phyloP scores from a whole-genome alignment of 2,329 filamentous ascomycete species.

The Sclerotinia nivalis region DNA sequence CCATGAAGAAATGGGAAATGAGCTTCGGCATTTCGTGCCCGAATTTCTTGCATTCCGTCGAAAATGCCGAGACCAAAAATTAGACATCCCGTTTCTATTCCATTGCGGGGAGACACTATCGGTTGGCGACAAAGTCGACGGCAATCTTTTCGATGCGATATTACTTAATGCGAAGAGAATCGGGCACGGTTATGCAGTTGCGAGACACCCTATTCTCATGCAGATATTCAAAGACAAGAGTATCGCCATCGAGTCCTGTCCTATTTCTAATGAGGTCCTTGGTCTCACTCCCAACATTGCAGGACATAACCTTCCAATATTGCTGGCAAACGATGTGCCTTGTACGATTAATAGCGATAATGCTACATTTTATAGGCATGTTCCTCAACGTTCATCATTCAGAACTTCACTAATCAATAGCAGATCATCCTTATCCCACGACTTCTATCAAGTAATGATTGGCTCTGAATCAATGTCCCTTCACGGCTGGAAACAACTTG shows the following conservation, averaged over 20 bases:
- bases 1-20: slow-evolving; percentile 63
- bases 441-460: slow-evolving; percentile 76
- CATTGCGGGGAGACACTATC: slow-evolving; percentile 77
- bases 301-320: slow-evolving; percentile 66
- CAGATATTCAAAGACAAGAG: slow-evolving; percentile 61
- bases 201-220: slow-evolving; percentile 67
- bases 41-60: slow-evolving; percentile 59
- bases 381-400: background rate
- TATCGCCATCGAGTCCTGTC: slow-evolving; percentile 74
- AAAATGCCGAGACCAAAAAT: slow-evolving; percentile 48
- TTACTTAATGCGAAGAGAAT: slow-evolving; percentile 67
- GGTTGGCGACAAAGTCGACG: slow-evolving; percentile 62
- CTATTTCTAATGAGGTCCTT: slow-evolving; percentile 75
- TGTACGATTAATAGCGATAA: slow-evolving; percentile 77
- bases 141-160: slow-evolving; percentile 69
- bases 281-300: slow-evolving; percentile 65
- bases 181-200: slow-evolving; percentile 70
- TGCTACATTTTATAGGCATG: slow-evolving; percentile 68
- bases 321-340: slow-evolving; percentile 71
- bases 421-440: slow-evolving; percentile 70
- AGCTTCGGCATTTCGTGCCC: slow-evolving; percentile 56
- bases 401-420: slow-evolving; percentile 24
- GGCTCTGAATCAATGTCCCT: slow-evolving; percentile 67
- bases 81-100: slow-evolving; percentile 71
- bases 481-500: slow-evolving; percentile 69